Conservation (phyloP, 306 rosid species). For the Vigna angularis region DNA sequence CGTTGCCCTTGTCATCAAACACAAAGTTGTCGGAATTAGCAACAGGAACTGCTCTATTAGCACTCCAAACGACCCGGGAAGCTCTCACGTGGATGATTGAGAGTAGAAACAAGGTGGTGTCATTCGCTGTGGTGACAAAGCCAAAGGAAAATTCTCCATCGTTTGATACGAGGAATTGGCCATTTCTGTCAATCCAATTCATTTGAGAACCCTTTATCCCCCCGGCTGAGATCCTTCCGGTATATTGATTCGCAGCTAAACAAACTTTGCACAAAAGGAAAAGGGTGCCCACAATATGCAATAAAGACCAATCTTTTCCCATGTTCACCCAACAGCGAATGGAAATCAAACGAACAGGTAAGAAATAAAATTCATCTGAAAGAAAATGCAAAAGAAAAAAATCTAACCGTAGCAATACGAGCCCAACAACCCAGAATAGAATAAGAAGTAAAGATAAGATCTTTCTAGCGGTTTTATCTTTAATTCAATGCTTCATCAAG, state of each 20-base stretch:
- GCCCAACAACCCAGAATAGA: neutral
- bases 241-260: conserved; percentile 48
- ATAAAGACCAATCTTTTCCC: conserved; percentile 49
- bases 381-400: neutral
- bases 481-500: neutral
- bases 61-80: conserved; percentile 64
- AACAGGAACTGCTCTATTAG: conserved; percentile 73
- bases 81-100: conserved; percentile 53
- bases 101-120: conserved; percentile 62
- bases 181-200: conserved; percentile 68
- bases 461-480: neutral
- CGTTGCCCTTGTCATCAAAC: conserved; percentile 71
- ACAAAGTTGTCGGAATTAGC: conserved; percentile 69
- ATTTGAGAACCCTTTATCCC: conserved; percentile 61
- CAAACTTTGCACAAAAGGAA: conserved; percentile 46
- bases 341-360: conserved; percentile 9
- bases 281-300: conserved; percentile 33
- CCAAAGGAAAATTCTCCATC: conserved; percentile 60
- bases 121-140: conserved; percentile 54
- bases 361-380: conserved; percentile 14
- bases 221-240: conserved; percentile 55
- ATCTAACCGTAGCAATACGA: neutral
- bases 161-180: conserved; percentile 68
- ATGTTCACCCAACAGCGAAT: conserved; percentile 41
- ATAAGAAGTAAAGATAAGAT: neutral